Conservation (phyloP, 1,284 basidiomycete genomes). For the Ceratobasidium sp. region DNA sequence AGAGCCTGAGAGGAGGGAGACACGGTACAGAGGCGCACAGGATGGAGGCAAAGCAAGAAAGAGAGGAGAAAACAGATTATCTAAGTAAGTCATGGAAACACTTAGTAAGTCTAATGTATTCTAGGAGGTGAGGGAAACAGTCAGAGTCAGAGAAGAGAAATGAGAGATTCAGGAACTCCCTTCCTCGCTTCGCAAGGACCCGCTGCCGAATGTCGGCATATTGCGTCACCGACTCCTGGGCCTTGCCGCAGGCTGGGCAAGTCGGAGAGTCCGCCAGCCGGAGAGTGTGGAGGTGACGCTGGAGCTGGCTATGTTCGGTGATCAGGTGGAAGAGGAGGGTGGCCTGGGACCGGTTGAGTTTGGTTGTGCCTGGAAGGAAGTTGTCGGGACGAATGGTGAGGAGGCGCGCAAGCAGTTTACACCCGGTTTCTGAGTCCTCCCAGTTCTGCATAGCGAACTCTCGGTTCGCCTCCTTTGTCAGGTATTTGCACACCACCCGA, state of each 20-base stretch:
- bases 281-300: conserved; percentile 2
- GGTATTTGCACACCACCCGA: neutral
- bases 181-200: neutral
- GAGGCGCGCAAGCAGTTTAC: neutral
- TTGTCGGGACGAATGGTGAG: neutral
- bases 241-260: neutral
- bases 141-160: neutral
- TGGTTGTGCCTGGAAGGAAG: neutral
- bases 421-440: neutral
- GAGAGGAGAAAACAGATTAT: no score
- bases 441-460: neutral
- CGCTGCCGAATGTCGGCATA: neutral
- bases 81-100: neutral
- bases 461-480: neutral
- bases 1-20: no score
- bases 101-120: neutral
- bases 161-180: neutral
- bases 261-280: neutral
- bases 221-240: conserved; percentile 3
- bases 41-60: no score
- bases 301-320: conserved; percentile 14
- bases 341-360: neutral
- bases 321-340: conserved; percentile 14
- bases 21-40: no score
- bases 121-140: conserved; percentile 2